phyloP scores from a whole-genome alignment of 2,329 filamentous ascomycete species.

The Hyphodiscus sp. region DNA sequence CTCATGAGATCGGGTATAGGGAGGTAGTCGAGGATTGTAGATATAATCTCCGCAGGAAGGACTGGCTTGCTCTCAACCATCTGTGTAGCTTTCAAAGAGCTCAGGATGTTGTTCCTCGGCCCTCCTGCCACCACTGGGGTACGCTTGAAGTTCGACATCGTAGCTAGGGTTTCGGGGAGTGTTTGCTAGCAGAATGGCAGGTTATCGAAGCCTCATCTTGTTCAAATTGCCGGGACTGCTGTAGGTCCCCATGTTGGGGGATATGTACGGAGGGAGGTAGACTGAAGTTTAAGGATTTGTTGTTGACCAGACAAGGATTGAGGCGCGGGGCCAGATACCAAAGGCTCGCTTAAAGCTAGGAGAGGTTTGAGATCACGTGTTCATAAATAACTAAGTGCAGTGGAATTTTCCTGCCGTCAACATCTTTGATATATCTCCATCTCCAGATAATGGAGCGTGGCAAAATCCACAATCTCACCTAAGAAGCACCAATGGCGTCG shows the following conservation, averaged over 20 bases:
- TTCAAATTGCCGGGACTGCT: neutral
- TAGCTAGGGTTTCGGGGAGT: neutral
- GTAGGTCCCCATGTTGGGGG: neutral
- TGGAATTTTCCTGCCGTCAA: too few relatives aligned
- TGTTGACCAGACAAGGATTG: neutral
- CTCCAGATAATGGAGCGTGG: too few relatives aligned
- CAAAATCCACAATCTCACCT: too few relatives aligned
- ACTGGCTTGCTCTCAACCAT: constrained; percentile 73
- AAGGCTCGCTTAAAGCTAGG: neutral
- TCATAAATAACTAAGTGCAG: too few relatives aligned
- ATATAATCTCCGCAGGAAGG: constrained; percentile 85
- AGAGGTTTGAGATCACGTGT: too few relatives aligned
- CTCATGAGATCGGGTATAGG: constrained; percentile 78
- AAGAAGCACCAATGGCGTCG: too few relatives aligned
- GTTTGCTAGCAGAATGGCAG: neutral
- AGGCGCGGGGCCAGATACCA: neutral
- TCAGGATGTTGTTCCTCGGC: constrained; percentile 54
- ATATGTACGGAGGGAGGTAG: too few relatives aligned
- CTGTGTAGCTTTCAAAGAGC: constrained; percentile 71
- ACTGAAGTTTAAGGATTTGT: neutral
- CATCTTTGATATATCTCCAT: too few relatives aligned
- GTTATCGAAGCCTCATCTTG: neutral
- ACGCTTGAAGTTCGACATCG: constrained; percentile 41
- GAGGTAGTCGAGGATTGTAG: constrained; percentile 82
- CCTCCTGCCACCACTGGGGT: constrained; percentile 21